Base-by-base conservation (phyloP, 2,329 filamentous ascomycete genomes). In the Sporothrix pseudoabietina region DNA sequence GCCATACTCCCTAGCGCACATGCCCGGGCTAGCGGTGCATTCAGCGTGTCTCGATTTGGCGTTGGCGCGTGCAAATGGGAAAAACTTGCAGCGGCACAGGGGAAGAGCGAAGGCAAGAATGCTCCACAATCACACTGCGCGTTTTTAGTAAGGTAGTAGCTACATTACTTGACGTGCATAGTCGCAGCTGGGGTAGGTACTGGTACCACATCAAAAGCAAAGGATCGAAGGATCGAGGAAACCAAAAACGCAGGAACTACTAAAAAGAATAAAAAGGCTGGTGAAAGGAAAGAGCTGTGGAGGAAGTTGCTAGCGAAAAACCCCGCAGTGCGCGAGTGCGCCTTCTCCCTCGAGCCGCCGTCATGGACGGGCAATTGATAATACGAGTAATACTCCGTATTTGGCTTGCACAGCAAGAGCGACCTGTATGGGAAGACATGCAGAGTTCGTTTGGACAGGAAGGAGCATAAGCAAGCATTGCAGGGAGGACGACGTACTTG, bases 251-350 rank as follows among this genome's bases (percentile, higher is more conserved):
- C 66, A 69, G 12, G 61, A 8, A 32, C 26, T 26, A 63, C 57
- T 63, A 41, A 63, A 32, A 57, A 41, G 26, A 63, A 32, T 63
- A 41, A 63, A 32, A 57, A 41, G 26, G 57, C 57, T 41, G 32
- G 32, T 22, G 32, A 63, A 63, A n/a, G 32, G 26, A 26, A 26
- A 41, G 32, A 41, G 32, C 32, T 30, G 22, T 30, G 10, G 63
- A 49, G 69, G 69, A 19, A 61, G 22, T 16, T 32, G 69, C 55
- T 63, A 63, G 55, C 69, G 26, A 41, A 71, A 69, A 71, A 65
- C 57, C 70, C 70, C 70, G 70, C 70, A 71, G 69, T 35, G n/a
- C 10, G n/a, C 61, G 22, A 22, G 22, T n/a, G 65, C 65, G 26
- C 65, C 63, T 52, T 68, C 44, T 52, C 35, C 35, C 39, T 35